phyloP scores from a whole-genome alignment of 306 rosid genomes.

The Cucumis sativus region Cucumber_9930_V3 NC_026655.2:5003001-5003500 shows the following conservation, averaged over 20 bases:
- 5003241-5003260: not conserved
- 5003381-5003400: not conserved
- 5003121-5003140: constrained; percentile 97
- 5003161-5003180: not conserved
- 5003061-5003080: constrained; percentile 63
- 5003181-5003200: not conserved
- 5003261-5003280: constrained; percentile 36
- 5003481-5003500: not conserved
- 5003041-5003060: constrained; percentile 29
- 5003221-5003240: not conserved
- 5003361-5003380: constrained; percentile 33
- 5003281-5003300: constrained; percentile 65
- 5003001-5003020: constrained; percentile 97
- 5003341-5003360: constrained; percentile 93
- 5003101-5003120: constrained; percentile 68
- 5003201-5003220: not conserved
- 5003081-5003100: constrained; percentile 72
- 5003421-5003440: not conserved
- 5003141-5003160: constrained; percentile 18
- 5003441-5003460: not conserved
- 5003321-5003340: constrained; percentile 68
- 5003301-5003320: constrained; percentile 54
- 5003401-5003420: not conserved
- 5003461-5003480: not conserved
- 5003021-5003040: constrained; percentile 56